Base-by-base conservation (phyloP, 164 flowering plant species). In the Chloranthus sessilifolius region DNA sequence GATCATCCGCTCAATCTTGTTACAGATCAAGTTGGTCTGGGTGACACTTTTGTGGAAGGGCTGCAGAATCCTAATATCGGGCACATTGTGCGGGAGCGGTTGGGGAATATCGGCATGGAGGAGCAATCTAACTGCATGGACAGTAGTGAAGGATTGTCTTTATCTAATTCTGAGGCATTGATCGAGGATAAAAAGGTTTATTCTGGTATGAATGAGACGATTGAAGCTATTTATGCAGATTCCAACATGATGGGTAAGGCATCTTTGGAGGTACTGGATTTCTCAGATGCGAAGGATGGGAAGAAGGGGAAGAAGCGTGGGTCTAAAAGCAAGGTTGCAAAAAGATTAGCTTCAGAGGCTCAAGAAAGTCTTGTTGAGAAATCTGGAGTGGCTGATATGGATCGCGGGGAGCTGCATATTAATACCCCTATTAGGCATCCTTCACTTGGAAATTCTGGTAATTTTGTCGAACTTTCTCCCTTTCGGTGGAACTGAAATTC, bases 361-460 rank as follows among this genome's bases (percentile, higher is more conserved):
- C 75, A 63, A 35, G 77, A 74, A 44, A 55, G 53, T 44, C 48
- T 59, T 41, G 63, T 35, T 25, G 75, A 74, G 43, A 71, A 41
- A 54, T 52, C 55, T 24, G 63, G 61, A 43, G 19, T 69, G 15
- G 38, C 67, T 55, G 74, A 82, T 79, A 67, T 33, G 7, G 73
- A 68, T 27, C 69, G 36, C 11, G 64, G 65, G 25, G 83, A 73
- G 26, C 45, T 64, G 33, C 52, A 66, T 4, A 40, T 43, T 23
- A 74, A 63, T 57, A 35, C 71, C 40, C 64, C 73, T 22, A 59
- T 60, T 50, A 73, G 77, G 65, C 81, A 74, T 43, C 37, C 60
- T 50, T 74, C 79, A 11, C 52, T 53, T 34, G 66, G 74, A 19
- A 45, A 36, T 65, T 14, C 70, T 49, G 73, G 83, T 78, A 66